Evolutionary conservation across 164 flowering plant species (phyloP), one percentile per base, ranked within the genome.

Genomic region (Annona squamosa): DNA sequence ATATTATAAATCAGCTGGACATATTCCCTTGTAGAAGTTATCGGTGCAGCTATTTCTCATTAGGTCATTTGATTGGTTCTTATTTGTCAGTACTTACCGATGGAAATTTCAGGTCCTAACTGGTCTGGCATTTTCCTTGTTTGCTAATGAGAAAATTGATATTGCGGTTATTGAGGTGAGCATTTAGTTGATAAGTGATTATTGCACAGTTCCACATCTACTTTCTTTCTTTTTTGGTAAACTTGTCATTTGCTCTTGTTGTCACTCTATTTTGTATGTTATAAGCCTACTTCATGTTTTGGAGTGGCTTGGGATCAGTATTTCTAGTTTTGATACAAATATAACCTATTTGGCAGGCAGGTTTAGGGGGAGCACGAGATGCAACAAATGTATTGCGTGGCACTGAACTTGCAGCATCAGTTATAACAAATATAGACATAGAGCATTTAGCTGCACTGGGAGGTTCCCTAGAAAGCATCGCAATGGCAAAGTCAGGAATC

Each of bases 341-440:
- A 37, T 26, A 45, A 19, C 37, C 64, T 56, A 17, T 43, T 67
- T 71, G 65, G 76, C 77, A 95, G 98, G 93, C 98, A 77, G 99
- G 99, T 43, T 79, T 96, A 13, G 99, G 99, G 26, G 99, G 99
- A 68, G 94, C 97, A 64, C 85, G 97, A 46, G 99, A 96, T 91
- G 98, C 99, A 46, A 93, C 99, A 73, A 96, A 96, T 78, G 79
- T 96, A 61, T 80, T 93, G 65, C 61, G 71, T 72, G 83, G 89
- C 71, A 84, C 88, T 56, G 87, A 68, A 52, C 90, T 96, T 74
- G 84, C 86, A 61, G 85, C 84, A 74, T 82, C 99, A 12, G 77
- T 96, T 71, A 93, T 96, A 80, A 96, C 99, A 71, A 90, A 92
- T 4, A 85, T 96, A 52, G 92, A 91, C 45, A 90, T 85, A 72